phyloP scores from a whole-genome alignment of 2,329 filamentous ascomycete species.

The Ophiostoma himal-ulmi region DNA sequence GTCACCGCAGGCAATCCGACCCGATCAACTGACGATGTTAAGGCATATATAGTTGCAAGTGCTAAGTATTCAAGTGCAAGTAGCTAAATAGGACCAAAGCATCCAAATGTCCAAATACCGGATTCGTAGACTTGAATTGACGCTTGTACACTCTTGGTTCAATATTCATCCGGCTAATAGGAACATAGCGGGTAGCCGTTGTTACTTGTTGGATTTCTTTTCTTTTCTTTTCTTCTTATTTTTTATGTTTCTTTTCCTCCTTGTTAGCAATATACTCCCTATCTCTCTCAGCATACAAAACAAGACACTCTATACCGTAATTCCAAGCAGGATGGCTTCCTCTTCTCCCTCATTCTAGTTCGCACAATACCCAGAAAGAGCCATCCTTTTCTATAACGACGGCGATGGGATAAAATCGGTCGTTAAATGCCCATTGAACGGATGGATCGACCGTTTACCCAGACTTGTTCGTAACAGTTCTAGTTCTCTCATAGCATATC shows the following conservation, averaged over 20 bases:
- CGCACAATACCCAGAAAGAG: neutral
- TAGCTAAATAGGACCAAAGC: too few species aligned
- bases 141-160: neutral
- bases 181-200: neutral
- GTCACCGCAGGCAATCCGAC: neutral
- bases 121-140: neutral
- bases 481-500: neutral
- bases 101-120: too few species aligned
- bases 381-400: neutral
- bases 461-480: neutral
- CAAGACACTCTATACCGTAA: neutral
- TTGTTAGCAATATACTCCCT: too few species aligned
- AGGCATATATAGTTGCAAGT: too few species aligned
- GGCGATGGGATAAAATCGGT: neutral
- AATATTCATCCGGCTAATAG: neutral
- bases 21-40: neutral
- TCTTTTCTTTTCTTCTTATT: neutral
- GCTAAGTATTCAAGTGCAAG: too few species aligned
- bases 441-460: slow-evolving; percentile 1
- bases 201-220: neutral
- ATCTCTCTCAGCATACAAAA: too few species aligned
- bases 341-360: neutral
- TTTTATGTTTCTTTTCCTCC: neutral
- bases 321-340: neutral
- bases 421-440: neutral